Evolutionary conservation across 2,329 filamentous ascomycete species (phyloP), one percentile per base, ranked within the genome.

Genomic region (Fusarium pseudocircinatum): DNA sequence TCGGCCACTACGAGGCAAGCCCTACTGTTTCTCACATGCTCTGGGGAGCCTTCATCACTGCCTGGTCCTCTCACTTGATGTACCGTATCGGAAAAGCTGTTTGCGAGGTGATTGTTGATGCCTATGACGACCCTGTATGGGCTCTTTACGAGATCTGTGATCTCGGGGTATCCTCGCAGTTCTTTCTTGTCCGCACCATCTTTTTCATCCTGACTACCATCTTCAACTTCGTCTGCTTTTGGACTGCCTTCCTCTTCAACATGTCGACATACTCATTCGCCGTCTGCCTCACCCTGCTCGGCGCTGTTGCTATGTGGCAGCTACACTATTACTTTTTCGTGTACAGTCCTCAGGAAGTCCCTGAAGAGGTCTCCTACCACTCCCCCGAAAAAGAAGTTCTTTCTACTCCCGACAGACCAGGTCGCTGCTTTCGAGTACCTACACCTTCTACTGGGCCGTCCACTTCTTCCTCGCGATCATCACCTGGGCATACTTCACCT

Each of bases 11-110:
- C 26, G 47, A 64, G 18, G 36, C 60, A 5, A 47, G 63, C 42
- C 56, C 63, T 32, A 58, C 58, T 46, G 47, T 59, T 32, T 52
- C 22, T 9, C 60, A 58, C 26, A 57, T 72, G 15, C 20, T 30
- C 2, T 71, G 70, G 26, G 71, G 67, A 24, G n/a, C 24, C n/a
- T 24, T 74, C 11, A 62, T 74, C 16, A 58, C 72, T 18, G 42
- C 63, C 36, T 74, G 70, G 71, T 60, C 71, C 54, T 37, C 61
- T 18, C 44, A 66, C 32, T 18, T 53, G 20, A 24, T 47, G 42
- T 59, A 53, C 53, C 40, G 46, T 9, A 3, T 44, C 26, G 37
- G 52, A 24, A 13, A 61, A 37, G 46, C 32, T 15, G 28, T 50
- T 30, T 74, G 50, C 14, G 42, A 59, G n/a, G 11, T 50, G 18